Conservation (phyloP, 2,329 filamentous ascomycete genomes). For the Hymenoscyphus fructigenus region DNA sequence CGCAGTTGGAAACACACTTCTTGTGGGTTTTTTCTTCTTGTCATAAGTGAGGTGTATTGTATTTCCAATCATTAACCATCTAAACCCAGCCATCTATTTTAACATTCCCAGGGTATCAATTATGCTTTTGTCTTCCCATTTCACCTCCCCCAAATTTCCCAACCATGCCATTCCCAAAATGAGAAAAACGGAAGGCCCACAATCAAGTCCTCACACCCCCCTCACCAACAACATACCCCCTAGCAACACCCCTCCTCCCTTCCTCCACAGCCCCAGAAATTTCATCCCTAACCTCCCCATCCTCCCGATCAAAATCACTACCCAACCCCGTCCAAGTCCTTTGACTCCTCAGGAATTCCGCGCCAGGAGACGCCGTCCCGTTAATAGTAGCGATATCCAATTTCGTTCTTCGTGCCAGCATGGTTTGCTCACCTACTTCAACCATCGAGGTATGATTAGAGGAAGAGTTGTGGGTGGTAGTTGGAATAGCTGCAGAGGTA, state of each 20-base stretch:
- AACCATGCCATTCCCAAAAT: too few species aligned
- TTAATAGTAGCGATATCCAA: conserved; percentile 79
- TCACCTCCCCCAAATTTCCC: neutral
- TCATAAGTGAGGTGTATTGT: too few species aligned
- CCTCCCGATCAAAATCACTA: conserved; percentile 73
- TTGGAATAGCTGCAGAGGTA: neutral
- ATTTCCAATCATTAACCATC: too few species aligned
- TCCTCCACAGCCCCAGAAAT: conserved; percentile 70
- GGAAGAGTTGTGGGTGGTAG: neutral
- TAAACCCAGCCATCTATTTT: too few species aligned
- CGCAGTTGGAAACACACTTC: too few species aligned
- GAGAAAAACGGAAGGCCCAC: too few species aligned
- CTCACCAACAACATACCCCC: conserved; percentile 79
- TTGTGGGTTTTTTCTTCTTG: too few species aligned
- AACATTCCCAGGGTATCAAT: too few species aligned
- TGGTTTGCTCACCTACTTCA: conserved; percentile 39
- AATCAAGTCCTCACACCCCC: conserved; percentile 37
- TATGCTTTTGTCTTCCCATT: neutral
- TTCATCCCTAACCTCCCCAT: conserved; percentile 49
- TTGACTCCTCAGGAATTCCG: conserved; percentile 78
- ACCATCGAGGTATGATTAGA: conserved; percentile 28
- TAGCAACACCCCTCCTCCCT: conserved; percentile 82
- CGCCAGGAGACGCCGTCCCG: conserved; percentile 84
- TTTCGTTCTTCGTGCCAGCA: conserved; percentile 60
- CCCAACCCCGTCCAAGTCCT: conserved; percentile 91